Percentiles rank a stretch among this genome's conserved stretches.
phyloP scores from a whole-genome alignment of 2,329 filamentous ascomycete species.

The Conoideocrella luteorostrata region DNA sequence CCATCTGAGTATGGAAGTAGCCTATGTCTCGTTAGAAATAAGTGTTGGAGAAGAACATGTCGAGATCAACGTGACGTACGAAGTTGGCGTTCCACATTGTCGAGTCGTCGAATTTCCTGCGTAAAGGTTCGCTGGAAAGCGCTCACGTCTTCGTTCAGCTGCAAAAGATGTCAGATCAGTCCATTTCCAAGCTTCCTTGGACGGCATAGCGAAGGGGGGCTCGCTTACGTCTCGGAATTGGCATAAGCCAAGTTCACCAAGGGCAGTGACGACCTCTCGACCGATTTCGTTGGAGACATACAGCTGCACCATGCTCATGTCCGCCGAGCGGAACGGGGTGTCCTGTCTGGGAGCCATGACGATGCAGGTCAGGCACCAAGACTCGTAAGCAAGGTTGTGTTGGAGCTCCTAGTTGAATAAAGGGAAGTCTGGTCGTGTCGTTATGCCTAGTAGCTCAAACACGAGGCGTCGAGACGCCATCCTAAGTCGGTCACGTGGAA shows the following conservation, averaged over 20 bases:
- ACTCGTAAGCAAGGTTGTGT: constrained; percentile 21
- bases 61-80: constrained; percentile 51
- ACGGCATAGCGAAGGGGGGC: constrained; percentile 3
- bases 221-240: constrained; percentile 88
- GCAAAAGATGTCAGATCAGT: constrained; percentile 5
- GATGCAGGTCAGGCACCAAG: constrained; percentile 24
- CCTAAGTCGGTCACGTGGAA: constrained; percentile 23
- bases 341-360: constrained; percentile 65
- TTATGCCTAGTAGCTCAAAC: constrained; percentile 18
- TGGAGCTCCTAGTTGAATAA: constrained; percentile 19
- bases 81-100: constrained; percentile 96
- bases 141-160: constrained; percentile 89
- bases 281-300: constrained; percentile 99
- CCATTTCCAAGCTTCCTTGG: neutral
- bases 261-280: constrained; percentile 90
- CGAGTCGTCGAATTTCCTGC: constrained; percentile 91
- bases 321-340: constrained; percentile 98
- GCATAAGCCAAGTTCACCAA: constrained; percentile 92
- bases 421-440: constrained; percentile 17
- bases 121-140: constrained; percentile 98
- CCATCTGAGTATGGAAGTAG: constrained; percentile 94
- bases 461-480: constrained; percentile 18
- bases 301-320: constrained; percentile 99
- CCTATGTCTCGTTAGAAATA: constrained; percentile 44
- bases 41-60: constrained; percentile 5